phyloP scores from a whole-genome alignment of 2,329 filamentous ascomycete genomes.

The Sporothrix sp. region DNA sequence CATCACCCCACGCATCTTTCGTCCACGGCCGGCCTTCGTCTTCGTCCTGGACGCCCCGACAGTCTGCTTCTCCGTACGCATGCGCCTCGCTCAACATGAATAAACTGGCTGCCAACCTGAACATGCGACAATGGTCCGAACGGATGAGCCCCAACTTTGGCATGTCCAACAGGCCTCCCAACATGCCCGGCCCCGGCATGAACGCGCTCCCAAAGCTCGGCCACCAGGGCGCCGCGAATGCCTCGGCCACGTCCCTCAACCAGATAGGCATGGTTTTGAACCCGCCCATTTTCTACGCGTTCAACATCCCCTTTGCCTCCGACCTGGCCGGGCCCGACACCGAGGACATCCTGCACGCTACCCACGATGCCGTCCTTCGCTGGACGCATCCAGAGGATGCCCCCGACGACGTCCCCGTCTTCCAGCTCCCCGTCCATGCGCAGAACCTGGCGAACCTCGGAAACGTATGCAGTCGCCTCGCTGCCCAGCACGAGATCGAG shows the following conservation, averaged over 20 bases:
- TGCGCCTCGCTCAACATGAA: slow-evolving; percentile 40
- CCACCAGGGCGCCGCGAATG: slow-evolving; percentile 35
- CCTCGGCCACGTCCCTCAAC: slow-evolving; percentile 23
- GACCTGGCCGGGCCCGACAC: slow-evolving; percentile 86
- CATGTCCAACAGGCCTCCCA: slow-evolving; percentile 46
- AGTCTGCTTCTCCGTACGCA: slow-evolving; percentile 26
- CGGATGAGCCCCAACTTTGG: slow-evolving; percentile 59
- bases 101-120: slow-evolving; percentile 49
- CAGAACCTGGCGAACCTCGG: slow-evolving; percentile 75
- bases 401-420: slow-evolving; percentile 71
- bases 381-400: slow-evolving; percentile 91
- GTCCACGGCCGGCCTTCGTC: too few relatives aligned
- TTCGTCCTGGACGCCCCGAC: background rate
- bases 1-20: background rate
- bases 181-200: slow-evolving; percentile 45
- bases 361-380: slow-evolving; percentile 72
- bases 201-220: slow-evolving; percentile 49
- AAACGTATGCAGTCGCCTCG: slow-evolving; percentile 73
- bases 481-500: slow-evolving; percentile 63
- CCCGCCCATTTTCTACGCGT: slow-evolving; percentile 78
- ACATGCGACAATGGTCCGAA: slow-evolving; percentile 64
- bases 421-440: slow-evolving; percentile 85
- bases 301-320: slow-evolving; percentile 94
- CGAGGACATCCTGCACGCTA: slow-evolving; percentile 91
- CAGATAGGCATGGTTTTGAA: slow-evolving; percentile 60